Evolutionary conservation across 371 early-diverging fungal genomes (phyloP), one percentile per base, ranked within the genome.

Genomic region (Mucor circinelloides): DNA sequence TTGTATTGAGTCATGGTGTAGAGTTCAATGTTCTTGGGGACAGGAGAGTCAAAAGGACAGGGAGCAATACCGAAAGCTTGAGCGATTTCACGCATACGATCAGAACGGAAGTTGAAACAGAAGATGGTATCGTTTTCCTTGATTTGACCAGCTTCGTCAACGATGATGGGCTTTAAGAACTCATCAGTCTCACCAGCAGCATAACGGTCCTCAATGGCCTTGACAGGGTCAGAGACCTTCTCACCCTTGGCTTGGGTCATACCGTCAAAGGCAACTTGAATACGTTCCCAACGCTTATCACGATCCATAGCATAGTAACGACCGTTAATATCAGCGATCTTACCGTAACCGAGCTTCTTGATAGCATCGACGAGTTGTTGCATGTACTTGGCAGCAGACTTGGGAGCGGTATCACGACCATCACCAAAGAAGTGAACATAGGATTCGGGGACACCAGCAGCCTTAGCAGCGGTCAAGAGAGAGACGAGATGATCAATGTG

Each of bases 231-330:
- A 59, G 72, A 68, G n/a, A 82, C 74, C 72, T 86, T 83, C 68
- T 95, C 94, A 61, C 96, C 98, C 62, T 83, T 82, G 57, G 94
- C 96, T 70, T 88, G 82, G 50, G 93, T 91, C 81, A 97, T 80
- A 46, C 89, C 96, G 48, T 98, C 94, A 72, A 94, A 94, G 40
- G 99, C 99, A 57, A 95, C 71, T 87, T 96, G 87, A 66, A 98
- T 83, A 73, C 99, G 92, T 83, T 99, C 99, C 95, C 98, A 97
- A 69, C 99, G 94, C 89, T 97, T 97, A 86, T 99, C 99, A 80
- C 99, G 93, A 81, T 99, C 99, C 99, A 99, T 99, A 65, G 99
- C 97, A 79, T 99, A 99, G 90, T 98, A 99, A 63, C 99, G 90
- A 32, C 99, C 99, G 23, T 90, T 87, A 44, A 99, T 88, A 40